Percentiles rank a stretch among this genome's conserved stretches.
phyloP scores from a whole-genome alignment of 2,329 filamentous ascomycete genomes.

The Pyrenophora tritici-repentis region DNA sequence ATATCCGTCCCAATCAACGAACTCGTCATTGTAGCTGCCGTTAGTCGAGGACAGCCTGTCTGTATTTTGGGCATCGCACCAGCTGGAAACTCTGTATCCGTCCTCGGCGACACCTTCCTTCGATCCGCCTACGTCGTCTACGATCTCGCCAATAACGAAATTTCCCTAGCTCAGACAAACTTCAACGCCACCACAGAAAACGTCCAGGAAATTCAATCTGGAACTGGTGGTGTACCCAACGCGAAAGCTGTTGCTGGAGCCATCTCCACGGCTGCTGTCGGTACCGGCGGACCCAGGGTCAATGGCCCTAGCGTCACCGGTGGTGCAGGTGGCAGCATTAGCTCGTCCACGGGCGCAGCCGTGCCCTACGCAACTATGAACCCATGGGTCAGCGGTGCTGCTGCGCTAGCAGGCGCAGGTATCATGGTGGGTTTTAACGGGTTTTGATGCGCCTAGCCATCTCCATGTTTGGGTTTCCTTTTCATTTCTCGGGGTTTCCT shows the following conservation, averaged over 20 bases:
- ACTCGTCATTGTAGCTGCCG: conserved; percentile 59
- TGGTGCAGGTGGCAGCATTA: conserved; percentile 3
- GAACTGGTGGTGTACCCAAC: conserved; percentile 55
- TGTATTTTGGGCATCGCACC: conserved; percentile 58
- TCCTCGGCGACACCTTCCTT: conserved; percentile 67
- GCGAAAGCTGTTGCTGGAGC: conserved; percentile 58
- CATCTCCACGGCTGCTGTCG: conserved; percentile 54
- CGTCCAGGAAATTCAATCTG: conserved; percentile 60
- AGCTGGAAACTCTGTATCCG: conserved; percentile 52
- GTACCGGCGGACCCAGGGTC: conserved; percentile 53
- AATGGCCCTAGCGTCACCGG: conserved; percentile 32
- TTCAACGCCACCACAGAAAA: conserved; percentile 60
- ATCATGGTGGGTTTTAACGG: conserved; percentile 41
- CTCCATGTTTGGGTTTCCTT: no score
- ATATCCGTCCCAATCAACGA: conserved; percentile 62
- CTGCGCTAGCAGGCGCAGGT: conserved; percentile 37
- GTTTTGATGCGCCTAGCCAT: conserved; percentile 21
- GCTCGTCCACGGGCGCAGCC: conserved; percentile 18
- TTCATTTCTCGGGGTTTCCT: no score
- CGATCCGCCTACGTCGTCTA: conserved; percentile 68
- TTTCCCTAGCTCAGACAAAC: conserved; percentile 64
- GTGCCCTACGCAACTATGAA: conserved; percentile 32
- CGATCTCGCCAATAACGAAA: conserved; percentile 64
- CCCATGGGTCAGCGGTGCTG: conserved; percentile 39
- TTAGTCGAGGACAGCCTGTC: conserved; percentile 46